Evolutionary conservation across 768 basidiomycete genomes (phyloP).

Genomic region (Austroboletus eburneus): DNA sequence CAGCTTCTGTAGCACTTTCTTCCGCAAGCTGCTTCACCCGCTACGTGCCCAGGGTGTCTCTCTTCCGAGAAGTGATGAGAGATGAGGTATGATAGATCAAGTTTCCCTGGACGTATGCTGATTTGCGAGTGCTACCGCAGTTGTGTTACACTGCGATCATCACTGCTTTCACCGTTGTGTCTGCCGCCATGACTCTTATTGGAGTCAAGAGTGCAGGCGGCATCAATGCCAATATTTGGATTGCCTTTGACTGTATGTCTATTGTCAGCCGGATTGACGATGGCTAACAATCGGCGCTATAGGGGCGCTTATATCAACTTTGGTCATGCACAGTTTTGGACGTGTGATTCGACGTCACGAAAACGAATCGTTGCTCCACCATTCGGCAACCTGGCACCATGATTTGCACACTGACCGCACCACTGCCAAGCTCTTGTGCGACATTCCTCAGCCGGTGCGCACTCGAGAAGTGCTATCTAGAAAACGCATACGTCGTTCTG

Average conservation of each 20-base stretch:
- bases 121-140: constrained; percentile 25
- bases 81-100: constrained; percentile 52
- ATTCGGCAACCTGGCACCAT: too few relatives aligned
- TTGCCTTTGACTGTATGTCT: constrained; percentile 49
- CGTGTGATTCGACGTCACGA: too few relatives aligned
- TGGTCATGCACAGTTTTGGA: too few relatives aligned
- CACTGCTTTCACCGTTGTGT: constrained; percentile 44
- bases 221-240: constrained; percentile 48
- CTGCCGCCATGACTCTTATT: constrained; percentile 46
- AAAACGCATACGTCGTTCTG: too few relatives aligned
- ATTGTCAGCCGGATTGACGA: background rate
- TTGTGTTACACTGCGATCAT: constrained; percentile 53
- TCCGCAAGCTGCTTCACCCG: constrained; percentile 30
- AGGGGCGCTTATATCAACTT: too few relatives aligned
- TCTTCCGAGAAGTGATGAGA: constrained; percentile 53
- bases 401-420: too few relatives aligned
- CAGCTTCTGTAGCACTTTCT: constrained; percentile 27
- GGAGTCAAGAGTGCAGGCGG: constrained; percentile 45
- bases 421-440: too few relatives aligned
- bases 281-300: constrained; percentile 4
- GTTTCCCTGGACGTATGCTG: background rate
- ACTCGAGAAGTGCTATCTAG: too few relatives aligned
- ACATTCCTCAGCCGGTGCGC: too few relatives aligned
- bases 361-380: too few relatives aligned
- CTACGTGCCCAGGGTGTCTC: constrained; percentile 48